Evolutionary conservation across 1,139 yeast genomes (phyloP).

Genomic region (Suhomyces anneliseae): DNA sequence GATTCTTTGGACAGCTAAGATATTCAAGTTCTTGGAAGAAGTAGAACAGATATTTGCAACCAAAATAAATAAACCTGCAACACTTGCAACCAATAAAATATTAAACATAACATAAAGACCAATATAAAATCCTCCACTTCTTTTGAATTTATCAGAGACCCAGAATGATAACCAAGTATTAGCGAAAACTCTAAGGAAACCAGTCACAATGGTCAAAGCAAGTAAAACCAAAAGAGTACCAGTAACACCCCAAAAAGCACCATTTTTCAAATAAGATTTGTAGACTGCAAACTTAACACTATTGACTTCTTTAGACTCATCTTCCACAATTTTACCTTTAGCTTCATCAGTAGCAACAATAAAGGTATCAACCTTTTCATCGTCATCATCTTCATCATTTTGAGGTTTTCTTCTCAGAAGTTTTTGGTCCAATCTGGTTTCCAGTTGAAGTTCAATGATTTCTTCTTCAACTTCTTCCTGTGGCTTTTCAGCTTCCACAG

Average conservation of each 20-base stretch:
- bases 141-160: constrained; percentile 58
- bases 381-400: constrained; percentile 22
- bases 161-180: constrained; percentile 88
- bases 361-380: constrained; percentile 14
- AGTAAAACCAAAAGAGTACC: constrained; percentile 21
- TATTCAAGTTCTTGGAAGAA: constrained; percentile 37
- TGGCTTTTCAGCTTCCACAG: constrained; percentile 15
- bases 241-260: neutral
- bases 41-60: constrained; percentile 52
- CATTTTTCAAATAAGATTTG: constrained; percentile 10
- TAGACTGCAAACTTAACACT: constrained; percentile 15
- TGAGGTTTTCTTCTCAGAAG: constrained; percentile 12
- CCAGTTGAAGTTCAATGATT: neutral
- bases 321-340: constrained; percentile 33
- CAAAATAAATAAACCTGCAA: constrained; percentile 42
- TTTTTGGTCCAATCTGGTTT: constrained; percentile 7
- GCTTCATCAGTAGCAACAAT: constrained; percentile 17
- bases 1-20: constrained; percentile 42
- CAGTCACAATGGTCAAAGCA: constrained; percentile 33
- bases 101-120: constrained; percentile 68
- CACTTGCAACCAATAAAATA: constrained; percentile 33
- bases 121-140: constrained; percentile 59
- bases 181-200: constrained; percentile 63
- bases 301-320: constrained; percentile 20
- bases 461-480: constrained; percentile 15